Evolutionary conservation across 352 stramenopile species (phyloP), one percentile per base, ranked within the genome.

Genomic region (Pythium aristosporum): DNA sequence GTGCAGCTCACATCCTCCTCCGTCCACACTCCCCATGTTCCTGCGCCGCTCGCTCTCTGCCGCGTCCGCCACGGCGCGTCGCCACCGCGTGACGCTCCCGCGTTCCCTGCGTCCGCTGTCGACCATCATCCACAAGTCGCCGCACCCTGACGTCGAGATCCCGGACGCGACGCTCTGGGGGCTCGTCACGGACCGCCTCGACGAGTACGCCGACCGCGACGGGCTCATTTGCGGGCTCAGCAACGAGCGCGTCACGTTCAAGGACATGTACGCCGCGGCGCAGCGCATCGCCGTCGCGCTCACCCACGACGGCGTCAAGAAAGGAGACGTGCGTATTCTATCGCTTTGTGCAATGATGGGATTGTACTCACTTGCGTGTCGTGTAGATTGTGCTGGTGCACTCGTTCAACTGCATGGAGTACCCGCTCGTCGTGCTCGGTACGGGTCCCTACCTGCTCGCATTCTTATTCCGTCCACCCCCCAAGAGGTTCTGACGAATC

Each of bases 391-490:
- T 91, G 21, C 67, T 88, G 3, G 8, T 88, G 60, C 80, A 91
- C 63, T 81, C 78, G 44, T 79, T 88, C 63, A 91, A 91, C 68
- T 91, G 82, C 55, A 20, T 89, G 30, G 82, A 91, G 64, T 91
- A 81, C 62, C 79, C 76, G 39, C 72, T 76, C 18, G 61, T 77
- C 8, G 68, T 85, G 12, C 70, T 88, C 12, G 78, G 80, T 89
- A 65, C n/a, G 61, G 37, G 20, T 15, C 25, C 4, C n/a, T n/a
- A n/a, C n/a, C n/a, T n/a, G n/a, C n/a, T n/a, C n/a, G n/a, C 25
- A 4, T 28, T n/a, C 13, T 39, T 46, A 13, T 42, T 36, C 36
- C 66, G 39, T 50, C 7, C 18, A 46, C 18, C 41, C 41, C 13
- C 18, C 1, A 2, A 15, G 41, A n/a, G 5, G 5, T 2, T 5